Base-by-base conservation (phyloP, 2,329 filamentous ascomycete genomes). In the Beauveria australis region DNA sequence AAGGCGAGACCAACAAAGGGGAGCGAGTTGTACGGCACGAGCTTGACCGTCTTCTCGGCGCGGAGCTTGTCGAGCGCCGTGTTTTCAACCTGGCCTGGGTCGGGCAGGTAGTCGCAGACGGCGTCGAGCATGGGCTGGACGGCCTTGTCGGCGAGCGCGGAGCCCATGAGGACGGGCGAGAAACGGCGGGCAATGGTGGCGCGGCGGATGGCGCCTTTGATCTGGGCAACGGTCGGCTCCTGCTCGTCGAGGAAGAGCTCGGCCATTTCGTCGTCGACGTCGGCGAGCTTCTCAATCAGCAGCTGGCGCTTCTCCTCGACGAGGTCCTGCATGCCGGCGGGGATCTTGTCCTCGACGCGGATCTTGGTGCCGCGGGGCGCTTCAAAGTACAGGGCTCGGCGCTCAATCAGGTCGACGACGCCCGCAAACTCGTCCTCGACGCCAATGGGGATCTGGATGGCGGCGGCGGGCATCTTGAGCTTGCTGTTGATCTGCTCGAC, bases 401-500 rank as follows among this genome's bases (percentile, higher is more conserved):
- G 96, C 61, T 89, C 81, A 69, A 99, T 88, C 65, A 99, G 75
- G 74, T 99, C 94, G 22, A 99, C 88, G 4, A 99, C 91, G 65
- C 94, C 94, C 73, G 91, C 82, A 73, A 97, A 97, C 64, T 89
- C 87, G 72, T 97, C 92, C 75, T 99, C 94, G 28, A 85, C 80
- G 62, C 94, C 94, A 67, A 99, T 97, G 10, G 94, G 94, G 26
- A 99, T 86, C 76, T 99, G 94, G 48, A 99, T 83, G 19, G 94
- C 94, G 14, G 94, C 94, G 40, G 94, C 94, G 37, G 90, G 87
- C 58, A 97, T 88, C 77, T 92, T 92, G 64, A 99, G 84, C 78
- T 99, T 99, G 69, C 87, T 84, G 78, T 96, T 97, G 81, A 99
- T 97, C 77, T 97, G 92, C 46, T 99, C 93, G 61, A 99, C 87